Base-by-base conservation (phyloP, 192 early-diverging fungal species). In the Polychytrium aggregatum region DNA sequence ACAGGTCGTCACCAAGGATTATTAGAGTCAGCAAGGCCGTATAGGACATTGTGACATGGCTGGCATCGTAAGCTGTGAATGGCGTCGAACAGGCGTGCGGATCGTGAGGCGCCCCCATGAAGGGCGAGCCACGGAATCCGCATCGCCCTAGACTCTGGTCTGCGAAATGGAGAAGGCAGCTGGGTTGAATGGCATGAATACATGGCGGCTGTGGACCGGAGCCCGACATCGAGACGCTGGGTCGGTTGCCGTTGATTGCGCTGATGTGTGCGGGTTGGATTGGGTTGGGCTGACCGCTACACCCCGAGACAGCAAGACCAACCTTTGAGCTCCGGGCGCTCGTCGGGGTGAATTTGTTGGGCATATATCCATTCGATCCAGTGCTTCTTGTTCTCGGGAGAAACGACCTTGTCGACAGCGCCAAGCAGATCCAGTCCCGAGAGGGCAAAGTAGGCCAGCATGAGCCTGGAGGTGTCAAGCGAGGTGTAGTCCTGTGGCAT, bases 341-440 rank as follows among this genome's bases (percentile, higher is more conserved):
- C 44, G 4, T 5, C 5, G 24, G 46, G 45, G 39, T 63, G 53
- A 21, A 74, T 59, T 53, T 97, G 92, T 63, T 96, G 92, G 17
- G 78, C 83, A 71, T 97, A 99, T 33, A 99, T 82, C 96, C 96
- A 99, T 25, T 97, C 88, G 29, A 96, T 76, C 78, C 84, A 88
- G 24, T 62, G 74, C 16, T 57, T 31, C 44, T 76, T 74, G 46
- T 87, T 59, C 41, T 72, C 61, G 10, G 63, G 62, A 0, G 71
- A 48, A 11, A 88, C 29, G 4, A 44, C 44, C 6, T 59, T 57
- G 10, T 86, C 80, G 4, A 91, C 48, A n/a, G 56, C 65, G 17
- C 79, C 81, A 22, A 95, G 71, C 18, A 93, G 66, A 34, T 88
- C 86, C 42, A 98, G 63, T 6, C 85, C 87, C 21, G 73, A 74